These are phyloP conservation scores for Fusarium sp. DNA, from an alignment of 2,329 filamentous ascomycete genomes.

Conservation along the genomic window DNA sequence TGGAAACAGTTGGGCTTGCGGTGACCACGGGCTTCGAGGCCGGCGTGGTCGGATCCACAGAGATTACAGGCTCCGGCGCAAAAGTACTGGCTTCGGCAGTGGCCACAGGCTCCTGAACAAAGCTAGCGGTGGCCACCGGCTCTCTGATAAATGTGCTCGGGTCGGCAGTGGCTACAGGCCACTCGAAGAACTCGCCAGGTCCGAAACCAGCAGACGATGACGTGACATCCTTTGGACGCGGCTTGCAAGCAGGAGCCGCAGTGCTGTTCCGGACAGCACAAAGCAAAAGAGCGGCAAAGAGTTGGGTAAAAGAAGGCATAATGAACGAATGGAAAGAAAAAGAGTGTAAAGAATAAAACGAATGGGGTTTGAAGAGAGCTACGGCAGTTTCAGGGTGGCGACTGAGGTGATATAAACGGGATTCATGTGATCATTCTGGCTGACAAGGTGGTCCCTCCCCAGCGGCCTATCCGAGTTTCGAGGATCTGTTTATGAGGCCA, in stretches of 20 bases:
- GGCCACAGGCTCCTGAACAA: neutral
- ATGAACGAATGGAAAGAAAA: neutral
- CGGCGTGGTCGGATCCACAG: neutral
- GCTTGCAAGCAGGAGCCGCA: neutral
- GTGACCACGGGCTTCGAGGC: neutral
- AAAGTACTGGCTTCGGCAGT: neutral
- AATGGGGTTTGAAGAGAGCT: neutral
- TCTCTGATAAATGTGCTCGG: neutral
- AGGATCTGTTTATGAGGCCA: neutral
- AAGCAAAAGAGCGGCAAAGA: neutral
- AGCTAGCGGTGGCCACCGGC: neutral
- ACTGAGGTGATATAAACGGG: neutral
- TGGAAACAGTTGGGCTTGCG: neutral
- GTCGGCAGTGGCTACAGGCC: neutral
- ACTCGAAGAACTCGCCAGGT: neutral
- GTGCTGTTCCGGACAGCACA: neutral
- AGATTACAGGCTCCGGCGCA: neutral
- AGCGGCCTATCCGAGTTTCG: neutral
- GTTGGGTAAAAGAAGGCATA: neutral
- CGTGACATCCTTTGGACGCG: neutral
- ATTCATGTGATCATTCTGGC: neutral
- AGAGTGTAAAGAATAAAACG: neutral
- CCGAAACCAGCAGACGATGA: neutral
- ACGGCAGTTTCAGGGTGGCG: neutral
- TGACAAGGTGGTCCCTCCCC: fast-evolving